Evolutionary conservation across 495 filamentous ascomycete genomes (phyloP), one percentile per base, ranked within the genome.

Genomic region (Tuber borchii): DNA sequence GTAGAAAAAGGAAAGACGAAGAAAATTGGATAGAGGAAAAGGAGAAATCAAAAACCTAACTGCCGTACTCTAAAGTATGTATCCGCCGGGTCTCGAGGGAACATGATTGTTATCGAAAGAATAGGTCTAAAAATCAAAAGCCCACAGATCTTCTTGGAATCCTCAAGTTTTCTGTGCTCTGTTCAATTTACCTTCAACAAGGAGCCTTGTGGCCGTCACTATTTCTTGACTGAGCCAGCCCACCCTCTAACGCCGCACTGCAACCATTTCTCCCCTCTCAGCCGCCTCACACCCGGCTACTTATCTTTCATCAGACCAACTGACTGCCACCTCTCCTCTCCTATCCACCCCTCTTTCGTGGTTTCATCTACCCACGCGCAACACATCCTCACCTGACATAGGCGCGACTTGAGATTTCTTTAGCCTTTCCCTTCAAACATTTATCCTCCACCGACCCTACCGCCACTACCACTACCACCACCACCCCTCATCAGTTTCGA

Each of bases 311-410:
- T 14, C 26, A 65, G 56, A 16, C 56, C 56, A 65, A 65, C 56
- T 65, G 14, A 34, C 56, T 31, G 34, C 56, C 56, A 65, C 56
- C 56, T 65, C 26, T 65, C 56, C 56, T 65, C 56, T 65, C 56
- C 56, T 31, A 65, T 65, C 14, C 76, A 79, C 78, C 78, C 78
- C 78, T 79, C 78, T 72, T 79, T 75, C 45, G 76, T 75, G 69
- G 75, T 77, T 72, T 73, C 69, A 56, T 78, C 76, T 69, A 44
- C 78, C 70, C 51, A 77, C 75, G 71, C 69, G 51, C 48, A 75
- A 76, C 39, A 65, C 61, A 73, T 42, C 70, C 78, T 79, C 78
- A 79, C 78, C 78, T 79, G 77, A 79, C 70, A 73, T 71, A 71
- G 75, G 77, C 76, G 78, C 77, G 73, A 75, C 77, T 73, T 69